A percentile compares a stretch with the other conserved stretches of the same genome.
These are phyloP conservation scores for Cystoisospora suis DNA, from an alignment of 169 alveolate species.

Conservation along the genomic window DNA sequence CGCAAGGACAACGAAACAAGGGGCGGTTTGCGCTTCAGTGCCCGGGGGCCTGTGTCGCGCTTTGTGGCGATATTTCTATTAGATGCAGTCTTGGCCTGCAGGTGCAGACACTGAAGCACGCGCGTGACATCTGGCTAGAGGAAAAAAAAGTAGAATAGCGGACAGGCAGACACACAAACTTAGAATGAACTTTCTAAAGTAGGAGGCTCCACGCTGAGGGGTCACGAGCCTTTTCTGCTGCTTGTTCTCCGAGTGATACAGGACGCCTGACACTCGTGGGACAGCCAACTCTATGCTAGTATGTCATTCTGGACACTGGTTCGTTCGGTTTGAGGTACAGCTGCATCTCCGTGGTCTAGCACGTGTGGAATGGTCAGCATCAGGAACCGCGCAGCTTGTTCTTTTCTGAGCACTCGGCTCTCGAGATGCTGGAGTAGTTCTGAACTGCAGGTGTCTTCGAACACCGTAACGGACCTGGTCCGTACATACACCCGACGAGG, in stretches of 20 bases:
- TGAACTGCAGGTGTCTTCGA: not conserved
- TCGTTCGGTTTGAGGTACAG: not conserved
- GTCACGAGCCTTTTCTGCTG: too few species aligned
- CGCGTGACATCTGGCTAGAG: not conserved
- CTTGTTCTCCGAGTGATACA: too few species aligned
- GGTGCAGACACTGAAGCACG: not conserved
- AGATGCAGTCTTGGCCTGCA: not conserved
- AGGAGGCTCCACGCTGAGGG: too few species aligned
- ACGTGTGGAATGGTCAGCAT: not conserved
- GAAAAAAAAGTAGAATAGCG: too few species aligned
- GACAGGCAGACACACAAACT: too few species aligned
- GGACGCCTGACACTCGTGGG: too few species aligned
- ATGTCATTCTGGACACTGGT: too few species aligned
- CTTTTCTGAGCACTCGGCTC: not conserved
- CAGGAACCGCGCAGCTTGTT: not conserved
- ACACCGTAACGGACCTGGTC: conserved; percentile 31
- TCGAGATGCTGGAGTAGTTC: not conserved
- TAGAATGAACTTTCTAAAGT: too few species aligned
- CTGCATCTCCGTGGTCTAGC: not conserved
- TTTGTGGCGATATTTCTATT: not conserved
- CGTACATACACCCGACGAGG: conserved; percentile 50
- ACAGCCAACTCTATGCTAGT: too few species aligned
- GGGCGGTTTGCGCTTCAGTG: not conserved
- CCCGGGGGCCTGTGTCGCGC: not conserved
- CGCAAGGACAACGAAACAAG: not conserved